Base-by-base conservation (phyloP, 352 stramenopile genomes). In the Globisporangium apiculatum region DNA sequence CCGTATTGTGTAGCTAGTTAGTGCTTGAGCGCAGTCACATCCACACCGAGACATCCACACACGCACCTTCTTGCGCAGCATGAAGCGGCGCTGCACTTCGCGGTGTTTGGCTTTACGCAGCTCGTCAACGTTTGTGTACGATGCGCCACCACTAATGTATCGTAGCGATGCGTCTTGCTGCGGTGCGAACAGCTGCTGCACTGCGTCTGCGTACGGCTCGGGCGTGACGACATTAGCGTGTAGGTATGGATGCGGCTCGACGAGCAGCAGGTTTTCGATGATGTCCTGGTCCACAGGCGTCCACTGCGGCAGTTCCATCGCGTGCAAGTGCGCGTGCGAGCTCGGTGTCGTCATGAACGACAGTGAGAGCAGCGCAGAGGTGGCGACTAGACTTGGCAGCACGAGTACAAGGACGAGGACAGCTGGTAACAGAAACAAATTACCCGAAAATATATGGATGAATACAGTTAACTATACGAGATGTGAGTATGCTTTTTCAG, bases 231-330 rank as follows among this genome's bases (percentile, higher is more conserved):
- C 38, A 7, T 56, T 37, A 15, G 51, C 18, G 37, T 15, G 41
- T 42, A 38, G 11, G 17, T 48, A 49, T 49, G 9, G 45, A 49
- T 15, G 38, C 4, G 55, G n/a, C 46, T 51, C 46, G 14, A 52
- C 61, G 43, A 77, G 57, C 49, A 83, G 65, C 54, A 83, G 62
- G 43, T 76, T 61, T 67, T 83, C 73, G 61, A 83, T 80, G 60
- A 83, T 80, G 40, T 67, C 65, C 55, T 83, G 73, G 58, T 83
- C 73, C 35, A 65, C 72, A 35, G 64, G 56, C 48, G 71, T 77
- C 73, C 73, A 83, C 43, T 55, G 61, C 18, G 35, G 43, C 24
- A 46, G 62, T 12, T 47, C n/a, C 7, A 15, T 59, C 35, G 45
- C 17, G 46, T n/a, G 24, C n/a, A 51, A 5, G 41, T 15, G 36